Percentiles rank a stretch among this genome's conserved stretches.
phyloP scores from a whole-genome alignment of 176 grass and related monocot genomes.

The Eremochloa ophiuroides region DNA sequence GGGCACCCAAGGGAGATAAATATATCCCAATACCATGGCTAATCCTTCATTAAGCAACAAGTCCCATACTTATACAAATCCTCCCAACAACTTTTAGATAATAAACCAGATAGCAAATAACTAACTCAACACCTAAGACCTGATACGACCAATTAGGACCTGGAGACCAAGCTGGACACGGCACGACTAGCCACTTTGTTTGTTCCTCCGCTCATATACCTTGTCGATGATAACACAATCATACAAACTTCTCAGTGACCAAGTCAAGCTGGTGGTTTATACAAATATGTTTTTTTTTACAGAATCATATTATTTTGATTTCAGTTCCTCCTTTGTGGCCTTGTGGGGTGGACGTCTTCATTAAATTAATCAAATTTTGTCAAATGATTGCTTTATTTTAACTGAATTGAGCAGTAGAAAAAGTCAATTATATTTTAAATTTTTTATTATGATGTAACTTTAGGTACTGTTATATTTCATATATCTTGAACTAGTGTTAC shows the following conservation, averaged over 20 bases:
- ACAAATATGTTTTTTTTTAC: not conserved
- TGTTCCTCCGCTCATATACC: too few species aligned
- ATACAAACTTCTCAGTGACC: not conserved
- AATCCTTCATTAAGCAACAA: too few species aligned
- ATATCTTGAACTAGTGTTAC: not conserved
- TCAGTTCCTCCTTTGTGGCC: not conserved
- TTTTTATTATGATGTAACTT: not conserved
- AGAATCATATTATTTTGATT: not conserved
- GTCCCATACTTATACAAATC: too few species aligned
- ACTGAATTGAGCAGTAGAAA: not conserved
- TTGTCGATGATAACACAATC: too few species aligned
- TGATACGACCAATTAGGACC: too few species aligned
- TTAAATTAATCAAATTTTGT: not conserved
- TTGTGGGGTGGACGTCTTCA: not conserved
- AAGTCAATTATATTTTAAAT: not conserved
- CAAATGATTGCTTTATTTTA: not conserved
- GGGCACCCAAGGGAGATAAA: too few species aligned
- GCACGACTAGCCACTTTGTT: too few species aligned
- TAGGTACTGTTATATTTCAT: not conserved
- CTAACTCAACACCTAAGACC: too few species aligned
- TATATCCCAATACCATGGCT: too few species aligned
- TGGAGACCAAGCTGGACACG: too few species aligned
- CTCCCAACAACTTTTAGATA: too few species aligned
- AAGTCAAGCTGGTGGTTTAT: not conserved
- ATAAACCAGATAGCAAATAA: too few species aligned